Base-by-base conservation (phyloP, 2,329 filamentous ascomycete genomes). In the Cladorrhinum sp. region DNA sequence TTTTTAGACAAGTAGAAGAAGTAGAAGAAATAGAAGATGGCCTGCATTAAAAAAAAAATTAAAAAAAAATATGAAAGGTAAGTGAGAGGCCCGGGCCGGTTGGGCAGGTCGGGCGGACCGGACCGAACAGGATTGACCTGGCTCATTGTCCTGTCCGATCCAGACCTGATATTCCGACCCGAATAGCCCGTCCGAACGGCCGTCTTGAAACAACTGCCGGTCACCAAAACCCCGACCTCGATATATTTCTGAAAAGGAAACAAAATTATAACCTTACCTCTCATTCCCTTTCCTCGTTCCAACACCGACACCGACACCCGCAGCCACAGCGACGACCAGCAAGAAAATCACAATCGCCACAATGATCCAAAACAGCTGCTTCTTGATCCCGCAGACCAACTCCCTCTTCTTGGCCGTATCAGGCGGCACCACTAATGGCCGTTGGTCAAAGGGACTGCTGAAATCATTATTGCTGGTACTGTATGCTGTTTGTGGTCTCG, bases 271-370 rank as follows among this genome's bases (percentile, higher is more conserved):
- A 59, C 53, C 65, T 55, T 28, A 65, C 64, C 63, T 61, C 3
- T 10, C n/a, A 26, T 36, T 24, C 28, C 30, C 24, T 16, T 18
- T n/a, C 21, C 24, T 23, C 28, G 28, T 48, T 14, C 68, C 69
- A n/a, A 75, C 57, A 1, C 73, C 73, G 2, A 75, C 66, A 0
- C 73, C 74, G 1, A 75, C 62, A 0, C 73, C 73, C 0, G 70
- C 61, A 2, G 72, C 73, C 5, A 74, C 59, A 6, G 67, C 73
- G 24, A 70, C 62, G 5, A 75, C 69, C 1, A 72, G 48, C 12
- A 73, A 33, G 23, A 73, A 71, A 0, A 70, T 33, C 0, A 62
- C 68, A 3, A 74, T 52, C 5, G 69, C 73, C 18, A 75, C 21
- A 4, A 73, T 57, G 6, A 71, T 57, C 66, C 69, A 72, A 49